Percentiles rank a stretch among this genome's conserved stretches.
These are phyloP conservation scores for Russula lepida DNA, from an alignment of 768 basidiomycete genomes.

Conservation along the genomic window DNA sequence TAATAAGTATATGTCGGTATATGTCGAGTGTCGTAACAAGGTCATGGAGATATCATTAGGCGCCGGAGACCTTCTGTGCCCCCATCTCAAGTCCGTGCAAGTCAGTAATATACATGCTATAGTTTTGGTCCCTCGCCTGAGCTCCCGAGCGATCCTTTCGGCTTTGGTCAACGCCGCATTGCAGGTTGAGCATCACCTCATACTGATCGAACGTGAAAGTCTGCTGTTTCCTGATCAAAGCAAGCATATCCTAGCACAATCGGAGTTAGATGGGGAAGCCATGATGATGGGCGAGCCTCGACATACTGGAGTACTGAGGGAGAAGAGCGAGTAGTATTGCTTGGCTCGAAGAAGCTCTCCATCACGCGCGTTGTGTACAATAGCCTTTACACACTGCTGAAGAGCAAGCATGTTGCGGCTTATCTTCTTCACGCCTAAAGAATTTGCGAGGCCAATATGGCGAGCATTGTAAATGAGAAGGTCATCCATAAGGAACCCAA, in stretches of 20 bases:
- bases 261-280: not conserved
- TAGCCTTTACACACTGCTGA: conserved; percentile 82
- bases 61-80: conserved; percentile 33
- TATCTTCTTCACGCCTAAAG: conserved; percentile 78
- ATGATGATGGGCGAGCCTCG: not conserved
- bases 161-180: conserved; percentile 74
- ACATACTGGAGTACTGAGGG: conserved; percentile 61
- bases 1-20: conserved; percentile 11
- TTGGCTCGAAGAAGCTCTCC: conserved; percentile 71
- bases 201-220: conserved; percentile 87
- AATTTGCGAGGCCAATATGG: conserved; percentile 58
- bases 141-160: conserved; percentile 41
- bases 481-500: conserved; percentile 79
- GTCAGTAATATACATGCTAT: conserved; percentile 85
- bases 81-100: conserved; percentile 72
- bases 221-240: conserved; percentile 51
- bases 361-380: conserved; percentile 50
- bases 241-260: conserved; percentile 59
- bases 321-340: conserved; percentile 76
- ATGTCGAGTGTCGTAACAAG: not conserved
- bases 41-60: conserved; percentile 3
- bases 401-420: conserved; percentile 82
- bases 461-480: conserved; percentile 69
- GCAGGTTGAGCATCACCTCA: conserved; percentile 81
- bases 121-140: conserved; percentile 58